A percentile compares a stretch with the other conserved stretches of the same genome.
These are phyloP conservation scores for Mollisia scopiformis DNA, from an alignment of 2,329 filamentous ascomycete species.

Conservation along the genomic window DNA sequence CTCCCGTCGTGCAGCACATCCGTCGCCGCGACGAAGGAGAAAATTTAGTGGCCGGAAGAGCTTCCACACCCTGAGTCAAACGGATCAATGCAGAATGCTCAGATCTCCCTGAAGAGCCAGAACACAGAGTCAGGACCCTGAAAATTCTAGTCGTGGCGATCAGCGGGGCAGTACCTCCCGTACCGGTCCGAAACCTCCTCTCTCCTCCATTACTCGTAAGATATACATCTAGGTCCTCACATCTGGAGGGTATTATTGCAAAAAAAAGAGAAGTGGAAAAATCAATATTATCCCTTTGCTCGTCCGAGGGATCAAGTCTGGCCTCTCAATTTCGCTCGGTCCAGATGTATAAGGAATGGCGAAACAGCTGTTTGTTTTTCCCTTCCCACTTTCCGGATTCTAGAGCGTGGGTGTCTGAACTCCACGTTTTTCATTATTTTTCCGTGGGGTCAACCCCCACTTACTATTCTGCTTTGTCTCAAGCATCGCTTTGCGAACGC, in stretches of 20 bases:
- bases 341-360: neutral
- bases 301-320: conserved; percentile 1
- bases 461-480: neutral
- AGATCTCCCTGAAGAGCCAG: neutral
- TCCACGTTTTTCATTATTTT: neutral
- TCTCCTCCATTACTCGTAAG: neutral
- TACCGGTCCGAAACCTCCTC: no score
- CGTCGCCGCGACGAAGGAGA: neutral
- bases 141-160: neutral
- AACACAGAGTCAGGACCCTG: neutral
- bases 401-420: neutral
- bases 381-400: neutral
- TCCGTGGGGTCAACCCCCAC: neutral
- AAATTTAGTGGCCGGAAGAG: neutral
- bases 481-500: neutral
- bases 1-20: neutral
- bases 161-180: neutral
- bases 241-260: neutral
- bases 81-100: neutral
- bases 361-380: neutral
- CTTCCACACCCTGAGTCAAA: neutral
- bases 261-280: neutral
- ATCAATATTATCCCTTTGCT: neutral
- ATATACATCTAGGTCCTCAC: conserved; percentile 3
- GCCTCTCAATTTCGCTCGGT: neutral